These are phyloP conservation scores for Metarhizium album DNA, from an alignment of 2,329 filamentous ascomycete genomes.

Conservation along the genomic window DNA sequence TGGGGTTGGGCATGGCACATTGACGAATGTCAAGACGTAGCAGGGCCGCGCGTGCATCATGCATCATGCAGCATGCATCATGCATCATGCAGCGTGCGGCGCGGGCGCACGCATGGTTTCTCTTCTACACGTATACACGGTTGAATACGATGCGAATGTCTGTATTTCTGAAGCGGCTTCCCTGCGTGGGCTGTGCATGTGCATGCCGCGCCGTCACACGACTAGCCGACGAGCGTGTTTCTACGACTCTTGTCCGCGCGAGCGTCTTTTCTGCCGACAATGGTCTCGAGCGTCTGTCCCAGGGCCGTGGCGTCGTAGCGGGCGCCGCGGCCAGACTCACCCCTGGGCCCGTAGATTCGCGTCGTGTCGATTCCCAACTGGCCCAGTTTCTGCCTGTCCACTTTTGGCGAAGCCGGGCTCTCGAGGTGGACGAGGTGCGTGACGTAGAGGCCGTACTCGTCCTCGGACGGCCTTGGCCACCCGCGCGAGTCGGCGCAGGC, in stretches of 20 bases:
- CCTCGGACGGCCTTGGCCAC: constrained; percentile 22
- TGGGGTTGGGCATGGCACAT: too few relatives aligned
- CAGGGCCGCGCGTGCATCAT: too few relatives aligned
- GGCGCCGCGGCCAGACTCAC: constrained; percentile 29
- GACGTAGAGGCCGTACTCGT: constrained; percentile 57
- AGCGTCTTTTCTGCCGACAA: constrained; percentile 49
- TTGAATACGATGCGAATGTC: too few relatives aligned
- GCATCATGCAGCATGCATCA: too few relatives aligned
- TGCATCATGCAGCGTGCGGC: too few relatives aligned
- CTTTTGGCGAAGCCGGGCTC: constrained; percentile 54
- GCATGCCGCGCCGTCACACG: too few relatives aligned
- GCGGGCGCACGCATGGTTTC: too few relatives aligned
- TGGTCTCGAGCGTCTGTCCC: constrained; percentile 63
- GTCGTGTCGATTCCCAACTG: constrained; percentile 66
- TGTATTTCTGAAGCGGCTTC: too few relatives aligned
- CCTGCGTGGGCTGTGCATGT: too few relatives aligned
- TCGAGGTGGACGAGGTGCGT: constrained; percentile 78
- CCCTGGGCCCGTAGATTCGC: constrained; percentile 61
- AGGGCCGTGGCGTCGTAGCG: constrained; percentile 70
- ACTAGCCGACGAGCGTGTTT: constrained; percentile 31
- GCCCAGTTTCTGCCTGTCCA: constrained; percentile 55
- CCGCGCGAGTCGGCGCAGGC: constrained; percentile 61
- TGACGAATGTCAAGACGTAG: too few relatives aligned
- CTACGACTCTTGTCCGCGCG: constrained; percentile 28
- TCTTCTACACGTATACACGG: too few relatives aligned